Evolutionary conservation across 805 yeast genomes (phyloP).

Genomic region (Isabelozyma rhagii): DNA sequence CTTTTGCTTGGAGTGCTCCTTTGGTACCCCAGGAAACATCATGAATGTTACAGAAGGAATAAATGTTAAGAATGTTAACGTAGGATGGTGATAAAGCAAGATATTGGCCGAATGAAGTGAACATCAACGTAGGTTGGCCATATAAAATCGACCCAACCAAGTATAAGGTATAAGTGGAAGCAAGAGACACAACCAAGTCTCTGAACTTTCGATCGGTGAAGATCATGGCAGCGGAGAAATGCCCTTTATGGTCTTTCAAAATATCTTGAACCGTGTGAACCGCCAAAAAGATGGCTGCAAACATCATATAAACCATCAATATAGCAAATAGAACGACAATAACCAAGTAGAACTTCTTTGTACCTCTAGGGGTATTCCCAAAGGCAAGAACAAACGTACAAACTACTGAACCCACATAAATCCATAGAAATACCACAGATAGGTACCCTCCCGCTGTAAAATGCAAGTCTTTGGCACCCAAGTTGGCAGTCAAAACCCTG

Average conservation of each 20-base stretch:
- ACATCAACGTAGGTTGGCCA: conserved; percentile 90
- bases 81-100: conserved; percentile 83
- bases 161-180: conserved; percentile 80
- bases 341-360: conserved; percentile 69
- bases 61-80: conserved; percentile 85
- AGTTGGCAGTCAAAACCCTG: conserved; percentile 76
- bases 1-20: conserved; percentile 67
- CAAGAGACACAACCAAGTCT: conserved; percentile 81
- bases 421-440: conserved; percentile 79
- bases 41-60: conserved; percentile 94
- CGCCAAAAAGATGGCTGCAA: conserved; percentile 81
- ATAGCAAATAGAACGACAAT: conserved; percentile 81
- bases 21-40: conserved; percentile 98
- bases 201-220: conserved; percentile 72
- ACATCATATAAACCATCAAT: conserved; percentile 83
- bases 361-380: conserved; percentile 93
- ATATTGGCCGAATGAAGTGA: conserved; percentile 84
- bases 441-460: conserved; percentile 75
- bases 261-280: conserved; percentile 65
- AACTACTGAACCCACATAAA: conserved; percentile 75
- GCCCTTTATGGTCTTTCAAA: conserved; percentile 38
- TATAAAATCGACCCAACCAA: conserved; percentile 74
- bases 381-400: conserved; percentile 86
- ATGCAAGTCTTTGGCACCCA: conserved; percentile 59
- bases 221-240: conserved; percentile 43